Evolutionary conservation across 345 rosid genomes (phyloP).

Genomic region (Tarenaya hassleriana): DNA sequence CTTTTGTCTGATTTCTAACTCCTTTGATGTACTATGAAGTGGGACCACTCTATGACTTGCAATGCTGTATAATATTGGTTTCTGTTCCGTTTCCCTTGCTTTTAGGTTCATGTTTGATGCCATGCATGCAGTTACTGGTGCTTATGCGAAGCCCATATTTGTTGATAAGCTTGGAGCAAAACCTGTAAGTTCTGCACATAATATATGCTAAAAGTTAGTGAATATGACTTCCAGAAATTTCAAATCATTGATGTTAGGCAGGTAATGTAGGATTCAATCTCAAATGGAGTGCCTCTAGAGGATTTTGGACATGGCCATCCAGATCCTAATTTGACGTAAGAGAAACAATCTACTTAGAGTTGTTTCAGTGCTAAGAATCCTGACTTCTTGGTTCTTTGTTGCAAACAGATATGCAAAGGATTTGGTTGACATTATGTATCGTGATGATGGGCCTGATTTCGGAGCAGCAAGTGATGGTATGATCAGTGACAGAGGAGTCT

Average conservation of each 20-base stretch:
- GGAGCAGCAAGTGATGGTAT: slow-evolving; percentile 98
- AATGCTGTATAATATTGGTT: not conserved
- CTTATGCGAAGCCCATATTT: slow-evolving; percentile 88
- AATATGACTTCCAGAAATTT: slow-evolving; percentile 15
- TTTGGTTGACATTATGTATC: slow-evolving; percentile 75
- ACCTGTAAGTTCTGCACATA: slow-evolving; percentile 36
- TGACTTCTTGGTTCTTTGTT: slow-evolving; percentile 23
- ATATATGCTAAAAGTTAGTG: slow-evolving; percentile 6
- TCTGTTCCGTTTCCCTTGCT: slow-evolving; percentile 4
- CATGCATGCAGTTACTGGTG: slow-evolving; percentile 97
- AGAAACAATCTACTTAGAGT: slow-evolving; percentile 11
- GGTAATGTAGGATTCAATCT: slow-evolving; percentile 64
- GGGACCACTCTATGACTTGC: slow-evolving; percentile 12
- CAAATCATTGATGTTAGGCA: slow-evolving; percentile 21
- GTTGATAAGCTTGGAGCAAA: slow-evolving; percentile 78
- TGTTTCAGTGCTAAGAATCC: slow-evolving; percentile 7
- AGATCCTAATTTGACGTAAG: slow-evolving; percentile 94
- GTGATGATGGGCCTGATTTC: slow-evolving; percentile 76
- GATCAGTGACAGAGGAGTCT: slow-evolving; percentile 16
- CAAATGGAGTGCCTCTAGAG: slow-evolving; percentile 78
- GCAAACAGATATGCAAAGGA: slow-evolving; percentile 77
- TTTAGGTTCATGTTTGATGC: slow-evolving; percentile 82
- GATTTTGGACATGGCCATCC: slow-evolving; percentile 99
- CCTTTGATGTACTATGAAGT: slow-evolving; percentile 17
- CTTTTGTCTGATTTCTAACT: slow-evolving; percentile 6